Percentiles rank a stretch among this genome's conserved stretches.
These are phyloP conservation scores for Gossypium anomalum DNA, from an alignment of 345 rosid species.

Conservation along the genomic window DNA sequence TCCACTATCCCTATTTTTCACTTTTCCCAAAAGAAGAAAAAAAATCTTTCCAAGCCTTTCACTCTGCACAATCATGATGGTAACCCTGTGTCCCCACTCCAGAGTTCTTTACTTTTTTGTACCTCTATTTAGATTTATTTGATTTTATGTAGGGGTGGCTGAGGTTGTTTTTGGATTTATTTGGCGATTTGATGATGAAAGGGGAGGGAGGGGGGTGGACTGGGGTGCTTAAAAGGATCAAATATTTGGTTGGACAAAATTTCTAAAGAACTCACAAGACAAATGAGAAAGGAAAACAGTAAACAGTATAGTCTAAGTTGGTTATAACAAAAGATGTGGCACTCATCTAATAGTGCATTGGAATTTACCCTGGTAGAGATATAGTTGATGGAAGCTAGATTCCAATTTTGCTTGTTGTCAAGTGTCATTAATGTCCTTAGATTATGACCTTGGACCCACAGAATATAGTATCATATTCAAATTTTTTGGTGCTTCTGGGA, in stretches of 20 bases:
- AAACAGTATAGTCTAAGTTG: not conserved
- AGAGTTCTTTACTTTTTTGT: not conserved
- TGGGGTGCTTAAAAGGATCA: not conserved
- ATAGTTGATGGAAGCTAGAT: not conserved
- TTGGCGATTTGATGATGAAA: not conserved
- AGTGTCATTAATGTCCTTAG: not conserved
- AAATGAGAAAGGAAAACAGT: not conserved
- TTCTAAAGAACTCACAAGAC: not conserved
- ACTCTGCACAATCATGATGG: not conserved
- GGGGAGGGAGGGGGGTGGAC: not conserved
- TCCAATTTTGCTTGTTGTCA: not conserved
- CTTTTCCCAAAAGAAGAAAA: not conserved
- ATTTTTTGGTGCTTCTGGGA: not conserved
- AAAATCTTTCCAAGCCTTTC: not conserved
- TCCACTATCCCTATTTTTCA: not conserved
- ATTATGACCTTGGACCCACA: not conserved
- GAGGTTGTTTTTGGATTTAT: not conserved
- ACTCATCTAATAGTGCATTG: not conserved
- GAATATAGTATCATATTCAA: not conserved
- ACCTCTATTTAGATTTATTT: not conserved
- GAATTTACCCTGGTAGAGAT: not conserved
- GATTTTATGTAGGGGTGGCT: not conserved
- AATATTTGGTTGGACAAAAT: slow-evolving; percentile 2
- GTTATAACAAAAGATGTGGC: not conserved
- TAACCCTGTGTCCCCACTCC: not conserved